Base-by-base conservation (phyloP, 441 rosid species). In the Raphanus hybrid region DNA sequence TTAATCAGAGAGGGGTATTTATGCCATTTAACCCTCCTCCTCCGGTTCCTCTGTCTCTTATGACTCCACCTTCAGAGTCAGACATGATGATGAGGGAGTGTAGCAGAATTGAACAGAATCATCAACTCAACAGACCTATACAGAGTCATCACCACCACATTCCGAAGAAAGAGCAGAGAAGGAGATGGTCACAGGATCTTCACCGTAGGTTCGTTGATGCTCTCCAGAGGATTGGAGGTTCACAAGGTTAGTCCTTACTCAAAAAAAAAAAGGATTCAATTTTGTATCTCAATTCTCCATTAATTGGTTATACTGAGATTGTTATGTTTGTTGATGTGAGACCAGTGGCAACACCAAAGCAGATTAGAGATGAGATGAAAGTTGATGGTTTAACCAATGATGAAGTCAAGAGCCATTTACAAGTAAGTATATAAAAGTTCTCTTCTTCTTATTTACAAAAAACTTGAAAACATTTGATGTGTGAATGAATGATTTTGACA, bases 341-440 rank as follows among this genome's bases (percentile, higher is more conserved):
- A 75, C 84, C 84, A 88, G 92, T 57, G 57, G 92, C 94, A 29
- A 88, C 90, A 71, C 94, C 94, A 45, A 90, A 90, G 66, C 92
- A 85, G 78, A 87, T 88, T 41, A 82, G 86, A 73, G 88, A 88
- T 59, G 45, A 82, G 65, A 90, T 90, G 94, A 75, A 80, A 57
- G 88, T 90, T 16, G 92, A 90, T 67, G 94, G 89, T 3, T 87
- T 90, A 58, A 90, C 92, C 16, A 86, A 85, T 68, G 90, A 87
- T 76, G 91, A 90, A 88, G 88, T 90, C 1, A 90, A 90, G 79
- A 86, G 90, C 78, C 92, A 90, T 81, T 82, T 88, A 70, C 94
- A 90, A 82, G 94, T 88, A 78, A 69, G 26, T 23, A 2, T 23
- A 23, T 52, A 52, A 61, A 76, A 37, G 5, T 60, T 72, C 20